Conservation (phyloP, 768 basidiomycete genomes). For the Lactifluus subvellereus region DNA sequence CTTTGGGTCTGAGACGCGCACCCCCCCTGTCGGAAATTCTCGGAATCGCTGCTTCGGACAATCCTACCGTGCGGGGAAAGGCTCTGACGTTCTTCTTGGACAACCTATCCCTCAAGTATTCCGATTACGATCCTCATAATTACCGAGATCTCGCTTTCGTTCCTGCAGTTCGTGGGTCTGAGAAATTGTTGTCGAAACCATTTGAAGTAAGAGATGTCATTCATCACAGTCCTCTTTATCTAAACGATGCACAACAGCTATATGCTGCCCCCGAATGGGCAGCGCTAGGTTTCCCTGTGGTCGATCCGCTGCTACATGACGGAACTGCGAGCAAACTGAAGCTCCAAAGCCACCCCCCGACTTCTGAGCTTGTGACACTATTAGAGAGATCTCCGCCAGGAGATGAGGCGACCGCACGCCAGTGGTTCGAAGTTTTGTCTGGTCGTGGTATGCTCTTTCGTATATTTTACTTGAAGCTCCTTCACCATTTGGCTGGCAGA, state of each 20-base stretch:
- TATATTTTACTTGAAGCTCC: neutral
- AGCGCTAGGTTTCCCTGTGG: constrained; percentile 67
- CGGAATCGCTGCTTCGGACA: constrained; percentile 55
- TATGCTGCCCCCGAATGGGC: constrained; percentile 65
- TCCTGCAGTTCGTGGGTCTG: constrained; percentile 56
- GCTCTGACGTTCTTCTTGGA: constrained; percentile 83
- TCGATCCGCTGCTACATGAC: constrained; percentile 46
- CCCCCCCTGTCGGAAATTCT: constrained; percentile 67
- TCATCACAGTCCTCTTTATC: neutral
- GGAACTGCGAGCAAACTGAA: constrained; percentile 60
- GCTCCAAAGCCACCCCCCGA: constrained; percentile 63
- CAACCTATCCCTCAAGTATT: constrained; percentile 57
- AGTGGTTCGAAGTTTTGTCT: constrained; percentile 66
- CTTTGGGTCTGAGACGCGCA: constrained; percentile 59
- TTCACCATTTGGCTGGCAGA: constrained; percentile 34
- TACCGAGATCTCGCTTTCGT: constrained; percentile 67
- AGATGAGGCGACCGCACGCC: constrained; percentile 46
- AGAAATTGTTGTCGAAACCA: constrained; percentile 52
- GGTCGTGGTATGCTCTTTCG: constrained; percentile 43
- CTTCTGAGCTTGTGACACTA: constrained; percentile 50
- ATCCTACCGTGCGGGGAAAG: constrained; percentile 43
- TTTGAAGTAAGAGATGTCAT: constrained; percentile 46
- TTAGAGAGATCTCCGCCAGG: constrained; percentile 57
- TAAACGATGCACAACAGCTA: constrained; percentile 43
- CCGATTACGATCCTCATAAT: constrained; percentile 48